Percentiles rank a stretch among this genome's conserved stretches.
Evolutionary conservation across 2,329 filamentous ascomycete species (phyloP).

Genomic region (Rutstroemia sp.): DNA sequence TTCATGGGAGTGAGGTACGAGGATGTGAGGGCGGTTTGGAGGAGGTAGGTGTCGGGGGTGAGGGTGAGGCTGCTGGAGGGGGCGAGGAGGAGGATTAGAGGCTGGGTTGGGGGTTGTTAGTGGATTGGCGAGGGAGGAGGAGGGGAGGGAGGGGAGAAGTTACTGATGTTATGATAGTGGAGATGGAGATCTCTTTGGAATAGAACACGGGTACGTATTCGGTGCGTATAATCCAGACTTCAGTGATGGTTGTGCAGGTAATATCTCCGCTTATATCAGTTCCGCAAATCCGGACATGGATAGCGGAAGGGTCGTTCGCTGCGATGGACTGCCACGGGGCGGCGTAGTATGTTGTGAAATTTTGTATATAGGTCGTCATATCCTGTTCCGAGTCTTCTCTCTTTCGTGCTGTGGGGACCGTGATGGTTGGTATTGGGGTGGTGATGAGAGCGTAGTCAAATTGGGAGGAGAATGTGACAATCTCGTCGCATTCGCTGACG

Average conservation of each 20-base stretch:
- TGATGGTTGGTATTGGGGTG: slow-evolving; percentile 1
- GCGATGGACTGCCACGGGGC: slow-evolving; percentile 24
- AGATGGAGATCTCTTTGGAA: slow-evolving; percentile 16
- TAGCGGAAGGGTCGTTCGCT: slow-evolving; percentile 14
- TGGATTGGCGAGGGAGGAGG: neutral
- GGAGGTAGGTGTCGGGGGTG: slow-evolving; percentile 11
- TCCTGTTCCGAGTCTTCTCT: neutral
- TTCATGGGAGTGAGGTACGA: neutral
- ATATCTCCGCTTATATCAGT: slow-evolving; percentile 1
- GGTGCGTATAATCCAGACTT: slow-evolving; percentile 20
- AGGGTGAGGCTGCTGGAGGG: slow-evolving; percentile 13
- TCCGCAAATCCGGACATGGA: slow-evolving; percentile 18
- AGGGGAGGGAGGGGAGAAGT: neutral
- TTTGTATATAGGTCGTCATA: slow-evolving; percentile 17
- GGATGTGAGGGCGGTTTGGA: slow-evolving; percentile 13
- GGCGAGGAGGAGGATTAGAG: slow-evolving; percentile 13
- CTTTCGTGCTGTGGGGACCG: neutral
- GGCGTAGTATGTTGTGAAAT: slow-evolving; percentile 20
- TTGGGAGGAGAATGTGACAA: slow-evolving; percentile 23
- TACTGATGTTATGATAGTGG: slow-evolving; percentile 17
- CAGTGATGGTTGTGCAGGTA: slow-evolving; percentile 14
- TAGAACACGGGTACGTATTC: slow-evolving; percentile 14
- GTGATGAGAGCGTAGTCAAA: slow-evolving; percentile 18
- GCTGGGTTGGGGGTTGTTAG: neutral
- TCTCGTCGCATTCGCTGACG: slow-evolving; percentile 21